A percentile compares a stretch with the other conserved stretches of the same genome.
phyloP scores from a whole-genome alignment of 192 early-diverging fungal genomes.

The Backusella circina region DNA sequence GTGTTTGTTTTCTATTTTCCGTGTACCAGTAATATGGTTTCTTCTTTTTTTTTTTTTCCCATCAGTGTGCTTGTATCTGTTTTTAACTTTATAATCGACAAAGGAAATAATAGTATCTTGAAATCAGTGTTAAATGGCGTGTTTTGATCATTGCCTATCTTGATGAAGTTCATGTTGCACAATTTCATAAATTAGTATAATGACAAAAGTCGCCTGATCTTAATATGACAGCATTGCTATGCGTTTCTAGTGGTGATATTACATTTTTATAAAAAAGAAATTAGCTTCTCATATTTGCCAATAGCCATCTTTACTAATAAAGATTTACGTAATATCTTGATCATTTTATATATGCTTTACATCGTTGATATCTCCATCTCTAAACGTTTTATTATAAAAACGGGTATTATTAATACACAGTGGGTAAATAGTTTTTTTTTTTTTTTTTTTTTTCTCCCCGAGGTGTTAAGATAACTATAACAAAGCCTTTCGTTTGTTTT shows the following conservation, averaged over 20 bases:
- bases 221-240: not conserved
- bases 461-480: not conserved
- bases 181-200: not conserved
- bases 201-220: not conserved
- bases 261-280: not conserved
- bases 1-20: not conserved
- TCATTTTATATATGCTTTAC: not conserved
- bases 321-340: not conserved
- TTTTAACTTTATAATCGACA: not conserved
- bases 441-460: not conserved
- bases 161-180: not conserved
- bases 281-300: not conserved
- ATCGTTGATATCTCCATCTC: not conserved
- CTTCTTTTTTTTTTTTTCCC: not conserved
- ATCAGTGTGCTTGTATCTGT: not conserved
- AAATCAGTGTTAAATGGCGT: not conserved
- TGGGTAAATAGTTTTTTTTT: not conserved
- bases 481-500: not conserved
- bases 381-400: not conserved
- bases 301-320: not conserved
- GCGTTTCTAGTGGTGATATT: not conserved
- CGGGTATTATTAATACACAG: not conserved
- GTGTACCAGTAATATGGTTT: not conserved
- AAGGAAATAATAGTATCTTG: not conserved
- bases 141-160: slow-evolving; percentile 1